Evolutionary conservation across 305 asterid genomes (phyloP).

Genomic region (Rubia peregrina): DNA sequence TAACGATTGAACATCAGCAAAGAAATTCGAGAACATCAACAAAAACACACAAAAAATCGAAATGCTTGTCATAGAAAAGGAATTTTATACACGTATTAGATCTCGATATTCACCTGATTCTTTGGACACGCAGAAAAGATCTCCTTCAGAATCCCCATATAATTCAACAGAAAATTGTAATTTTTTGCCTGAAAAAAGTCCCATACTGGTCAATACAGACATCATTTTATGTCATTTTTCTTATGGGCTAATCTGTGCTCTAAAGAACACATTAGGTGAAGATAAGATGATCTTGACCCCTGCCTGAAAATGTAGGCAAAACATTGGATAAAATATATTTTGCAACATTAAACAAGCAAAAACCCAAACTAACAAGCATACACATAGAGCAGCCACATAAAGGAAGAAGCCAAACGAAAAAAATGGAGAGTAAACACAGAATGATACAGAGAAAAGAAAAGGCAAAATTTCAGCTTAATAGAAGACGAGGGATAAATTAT

Average conservation of each 20-base stretch:
- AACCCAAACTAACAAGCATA: too few species aligned
- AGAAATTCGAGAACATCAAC: too few species aligned
- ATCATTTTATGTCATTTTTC: not conserved
- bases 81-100: not conserved
- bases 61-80: slow-evolving; percentile 5
- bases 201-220: not conserved
- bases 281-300: not conserved
- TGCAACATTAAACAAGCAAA: too few species aligned
- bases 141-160: slow-evolving; percentile 66
- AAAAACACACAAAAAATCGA: too few species aligned
- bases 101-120: slow-evolving; percentile 41
- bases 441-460: too few species aligned
- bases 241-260: not conserved
- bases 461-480: too few species aligned
- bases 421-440: too few species aligned
- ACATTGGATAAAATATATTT: not conserved
- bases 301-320: not conserved
- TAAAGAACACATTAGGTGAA: slow-evolving; percentile 2
- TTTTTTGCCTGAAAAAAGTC: slow-evolving; percentile 33
- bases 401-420: too few species aligned
- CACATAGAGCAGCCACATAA: too few species aligned
- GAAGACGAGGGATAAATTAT: too few species aligned
- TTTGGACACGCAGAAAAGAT: slow-evolving; percentile 55
- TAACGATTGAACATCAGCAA: too few species aligned
- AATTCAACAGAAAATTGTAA: slow-evolving; percentile 34